Conservation (phyloP, 2,329 filamentous ascomycete species). For the Aspergillus sp. region DNA sequence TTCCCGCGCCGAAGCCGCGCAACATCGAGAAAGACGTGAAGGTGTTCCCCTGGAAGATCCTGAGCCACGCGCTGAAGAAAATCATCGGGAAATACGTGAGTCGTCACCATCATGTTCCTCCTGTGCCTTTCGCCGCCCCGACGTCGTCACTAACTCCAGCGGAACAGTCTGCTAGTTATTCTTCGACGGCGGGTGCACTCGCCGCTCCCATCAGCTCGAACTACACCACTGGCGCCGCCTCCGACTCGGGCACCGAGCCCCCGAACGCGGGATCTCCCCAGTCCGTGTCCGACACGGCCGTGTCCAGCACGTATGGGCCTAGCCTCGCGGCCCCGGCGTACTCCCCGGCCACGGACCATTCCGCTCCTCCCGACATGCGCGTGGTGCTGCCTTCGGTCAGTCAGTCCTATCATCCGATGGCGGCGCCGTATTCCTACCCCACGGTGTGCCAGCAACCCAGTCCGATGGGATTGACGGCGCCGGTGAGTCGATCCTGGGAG, state of each 20-base stretch:
- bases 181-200: slow-evolving; percentile 57
- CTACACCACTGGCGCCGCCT: slow-evolving; percentile 40
- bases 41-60: slow-evolving; percentile 93
- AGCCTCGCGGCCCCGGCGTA: slow-evolving; percentile 43
- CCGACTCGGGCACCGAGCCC: slow-evolving; percentile 48
- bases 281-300: slow-evolving; percentile 46
- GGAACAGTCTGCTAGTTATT: slow-evolving; percentile 63
- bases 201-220: slow-evolving; percentile 37
- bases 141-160: slow-evolving; percentile 16
- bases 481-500: slow-evolving; percentile 38
- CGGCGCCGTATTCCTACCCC: slow-evolving; percentile 30
- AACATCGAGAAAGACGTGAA: slow-evolving; percentile 99
- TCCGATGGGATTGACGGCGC: slow-evolving; percentile 27
- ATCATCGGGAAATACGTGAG: slow-evolving; percentile 94
- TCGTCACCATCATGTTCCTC: slow-evolving; percentile 20
- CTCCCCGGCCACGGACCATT: slow-evolving; percentile 40
- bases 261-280: slow-evolving; percentile 49
- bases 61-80: slow-evolving; percentile 86
- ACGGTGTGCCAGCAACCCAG: slow-evolving; percentile 29
- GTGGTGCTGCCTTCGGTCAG: slow-evolving; percentile 29
- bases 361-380: slow-evolving; percentile 38
- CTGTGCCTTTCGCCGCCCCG: not conserved
- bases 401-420: slow-evolving; percentile 30
- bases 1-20: slow-evolving; percentile 88
- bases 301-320: slow-evolving; percentile 43